Base-by-base conservation (phyloP, 192 early-diverging fungal species). In the Gorgonomyces haynaldii region DNA sequence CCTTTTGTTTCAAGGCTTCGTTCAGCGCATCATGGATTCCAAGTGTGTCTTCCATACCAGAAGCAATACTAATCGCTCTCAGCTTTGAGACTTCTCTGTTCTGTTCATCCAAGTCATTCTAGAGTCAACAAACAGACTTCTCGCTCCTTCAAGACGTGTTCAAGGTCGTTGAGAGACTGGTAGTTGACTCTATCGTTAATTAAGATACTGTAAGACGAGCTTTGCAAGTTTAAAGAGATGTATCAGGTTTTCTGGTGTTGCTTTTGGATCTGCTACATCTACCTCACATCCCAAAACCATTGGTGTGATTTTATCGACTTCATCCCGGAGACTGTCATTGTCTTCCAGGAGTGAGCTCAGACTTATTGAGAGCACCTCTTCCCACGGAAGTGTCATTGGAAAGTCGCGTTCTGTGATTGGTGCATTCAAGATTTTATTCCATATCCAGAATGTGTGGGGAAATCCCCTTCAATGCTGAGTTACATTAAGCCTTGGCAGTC, bases 191-290 rank as follows among this genome's bases (percentile, higher is more conserved):
- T 72, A 37, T 16, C 5, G 41, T 37, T 25, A 23, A 10, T 15
- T 48, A 44, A 43, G 20, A 50, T 57, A 72, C 69, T 73, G 62
- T 60, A 73, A 64, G n/a, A 61, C 60, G 15, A 57, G 37, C 44
- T 73, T 64, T 8, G 67, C 54, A 9, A 73, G 35, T 28, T 45
- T 49, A 37, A 73, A 69, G 10, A 70, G 41, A 16, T 65, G 61
- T 10, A 61, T n/a, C 10, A 73, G 9, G 31, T 62, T 60, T 20
- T 58, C 59, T 9, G 52, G 45, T 6, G 66, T 64, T 10, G 58
- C 63, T 27, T 40, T 54, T 37, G 54, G 42, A 41, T 73, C 66
- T 5, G 6, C n/a, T 16, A 29, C 15, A 16, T 49, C 46, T n/a
- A n/a, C n/a, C n/a, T n/a, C n/a, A n/a, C n/a, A n/a, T n/a, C n/a